Conservation (phyloP, 2,329 filamentous ascomycete genomes). For the Albifimbria verrucaria region DNA sequence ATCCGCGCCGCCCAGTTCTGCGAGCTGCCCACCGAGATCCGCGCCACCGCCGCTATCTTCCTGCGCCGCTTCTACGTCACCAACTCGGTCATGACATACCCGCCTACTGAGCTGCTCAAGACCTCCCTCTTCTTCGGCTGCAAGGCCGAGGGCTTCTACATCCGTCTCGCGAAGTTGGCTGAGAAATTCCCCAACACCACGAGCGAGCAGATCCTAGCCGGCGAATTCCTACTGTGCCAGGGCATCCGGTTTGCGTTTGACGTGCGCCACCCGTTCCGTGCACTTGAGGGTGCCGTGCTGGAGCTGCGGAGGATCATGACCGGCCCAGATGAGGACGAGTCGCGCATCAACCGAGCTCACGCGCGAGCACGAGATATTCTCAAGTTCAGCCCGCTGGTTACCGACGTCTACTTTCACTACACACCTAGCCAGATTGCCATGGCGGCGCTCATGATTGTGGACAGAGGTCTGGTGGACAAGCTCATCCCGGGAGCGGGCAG, state of each 20-base stretch:
- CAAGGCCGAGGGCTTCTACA: constrained; percentile 86
- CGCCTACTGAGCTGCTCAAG: constrained; percentile 83
- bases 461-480: constrained; percentile 57
- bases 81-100: constrained; percentile 95
- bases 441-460: constrained; percentile 72
- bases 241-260: constrained; percentile 92
- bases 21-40: constrained; percentile 47
- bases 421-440: constrained; percentile 94
- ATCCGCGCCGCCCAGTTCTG: constrained; percentile 54
- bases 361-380: constrained; percentile 69
- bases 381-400: constrained; percentile 77
- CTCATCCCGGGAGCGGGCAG: constrained; percentile 37
- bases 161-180: constrained; percentile 61
- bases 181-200: constrained; percentile 68
- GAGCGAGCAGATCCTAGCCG: constrained; percentile 79
- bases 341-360: constrained; percentile 60
- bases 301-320: constrained; percentile 67
- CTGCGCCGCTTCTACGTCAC: constrained; percentile 93
- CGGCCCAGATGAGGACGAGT: constrained; percentile 40
- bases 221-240: constrained; percentile 90
- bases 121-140: constrained; percentile 90
- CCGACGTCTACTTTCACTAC: constrained; percentile 96
- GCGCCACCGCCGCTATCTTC: constrained; percentile 77
- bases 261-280: constrained; percentile 84
- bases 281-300: constrained; percentile 80